Percentiles rank a stretch among this genome's conserved stretches.
Conservation (phyloP, 768 basidiomycete genomes). For the Serendipita vermifera region DNA sequence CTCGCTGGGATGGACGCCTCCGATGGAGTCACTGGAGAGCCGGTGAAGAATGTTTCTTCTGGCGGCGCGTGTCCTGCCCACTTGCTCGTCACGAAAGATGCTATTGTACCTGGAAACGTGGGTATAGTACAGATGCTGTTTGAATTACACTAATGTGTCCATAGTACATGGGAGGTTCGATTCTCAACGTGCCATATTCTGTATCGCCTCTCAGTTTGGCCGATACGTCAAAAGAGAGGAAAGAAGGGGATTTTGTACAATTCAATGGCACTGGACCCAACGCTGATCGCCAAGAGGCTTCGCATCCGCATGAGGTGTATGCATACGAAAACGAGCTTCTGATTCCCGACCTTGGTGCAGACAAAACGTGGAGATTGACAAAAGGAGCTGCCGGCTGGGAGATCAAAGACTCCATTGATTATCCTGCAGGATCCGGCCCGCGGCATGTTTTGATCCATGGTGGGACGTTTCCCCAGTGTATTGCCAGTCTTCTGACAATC, state of each 20-base stretch:
- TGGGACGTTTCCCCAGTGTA: constrained; percentile 23
- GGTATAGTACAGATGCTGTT: constrained; percentile 27
- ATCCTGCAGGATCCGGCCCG: constrained; percentile 51
- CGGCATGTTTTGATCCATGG: constrained; percentile 55
- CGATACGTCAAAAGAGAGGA: background rate
- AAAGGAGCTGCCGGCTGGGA: constrained; percentile 38
- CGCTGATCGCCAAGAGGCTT: constrained; percentile 47
- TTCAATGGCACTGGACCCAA: constrained; percentile 52
- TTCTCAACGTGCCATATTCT: constrained; percentile 14
- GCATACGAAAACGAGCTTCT: constrained; percentile 46
- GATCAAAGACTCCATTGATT: constrained; percentile 34
- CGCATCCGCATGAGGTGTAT: constrained; percentile 68
- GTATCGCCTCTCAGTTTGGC: constrained; percentile 17
- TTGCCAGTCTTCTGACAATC: background rate
- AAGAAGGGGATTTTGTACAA: constrained; percentile 20
- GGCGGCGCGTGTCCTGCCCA: constrained; percentile 54
- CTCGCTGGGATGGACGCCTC: constrained; percentile 27
- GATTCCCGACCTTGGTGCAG: constrained; percentile 64
- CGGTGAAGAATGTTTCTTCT: constrained; percentile 38
- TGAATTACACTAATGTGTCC: background rate
- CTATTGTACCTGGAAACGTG: constrained; percentile 61
- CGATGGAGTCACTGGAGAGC: constrained; percentile 36
- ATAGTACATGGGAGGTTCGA: background rate
- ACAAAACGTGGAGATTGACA: constrained; percentile 46
- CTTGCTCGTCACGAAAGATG: constrained; percentile 41